Evolutionary conservation across 2,329 filamentous ascomycete genomes (phyloP).

Genomic region (Exserohilum rostratum): DNA sequence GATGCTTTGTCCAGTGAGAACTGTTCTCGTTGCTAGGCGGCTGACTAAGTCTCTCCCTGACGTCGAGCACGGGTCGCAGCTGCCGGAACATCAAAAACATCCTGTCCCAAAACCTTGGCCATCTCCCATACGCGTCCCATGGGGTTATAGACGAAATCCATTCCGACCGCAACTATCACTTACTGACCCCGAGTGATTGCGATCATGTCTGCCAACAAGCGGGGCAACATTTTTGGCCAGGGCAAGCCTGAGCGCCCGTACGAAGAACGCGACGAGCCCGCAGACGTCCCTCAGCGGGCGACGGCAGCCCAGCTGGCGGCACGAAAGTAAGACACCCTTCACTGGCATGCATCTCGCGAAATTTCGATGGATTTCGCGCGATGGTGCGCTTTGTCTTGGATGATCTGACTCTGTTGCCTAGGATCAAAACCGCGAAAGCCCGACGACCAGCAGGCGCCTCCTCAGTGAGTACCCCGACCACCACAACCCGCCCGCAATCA

Average conservation of each 20-base stretch:
- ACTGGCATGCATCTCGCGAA: background rate
- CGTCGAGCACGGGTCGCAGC: conserved; percentile 18
- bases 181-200: conserved; percentile 18
- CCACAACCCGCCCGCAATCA: conserved; percentile 7
- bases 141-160: conserved; percentile 12
- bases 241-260: conserved; percentile 36
- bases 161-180: conserved; percentile 15
- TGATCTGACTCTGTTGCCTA: conserved; percentile 27
- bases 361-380: background rate
- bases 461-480: conserved; percentile 33
- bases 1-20: background rate
- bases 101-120: conserved; percentile 5
- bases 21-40: conserved; percentile 12
- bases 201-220: conserved; percentile 39
- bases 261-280: conserved; percentile 42
- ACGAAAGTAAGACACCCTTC: conserved; percentile 58
- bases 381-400: conserved; percentile 13
- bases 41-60: conserved; percentile 14
- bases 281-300: conserved; percentile 57
- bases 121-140: conserved; percentile 14
- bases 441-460: conserved; percentile 31
- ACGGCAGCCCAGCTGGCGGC: conserved; percentile 61
- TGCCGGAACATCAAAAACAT: conserved; percentile 18
- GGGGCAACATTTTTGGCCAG: conserved; percentile 35
- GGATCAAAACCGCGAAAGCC: conserved; percentile 36